phyloP scores from a whole-genome alignment of 140 eudicot species.

The Bidens hawaiensis region DNA sequence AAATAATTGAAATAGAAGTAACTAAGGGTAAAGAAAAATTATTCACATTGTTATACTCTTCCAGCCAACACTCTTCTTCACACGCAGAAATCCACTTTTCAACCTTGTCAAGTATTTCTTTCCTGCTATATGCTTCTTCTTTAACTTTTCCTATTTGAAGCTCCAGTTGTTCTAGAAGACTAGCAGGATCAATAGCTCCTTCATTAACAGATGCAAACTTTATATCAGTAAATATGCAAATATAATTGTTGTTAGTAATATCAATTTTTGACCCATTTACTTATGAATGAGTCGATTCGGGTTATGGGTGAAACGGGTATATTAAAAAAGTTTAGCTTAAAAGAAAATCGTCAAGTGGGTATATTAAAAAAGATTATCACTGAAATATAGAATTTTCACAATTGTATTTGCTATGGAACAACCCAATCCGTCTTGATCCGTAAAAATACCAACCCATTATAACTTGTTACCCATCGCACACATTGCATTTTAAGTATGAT shows the following conservation, averaged over 20 bases:
- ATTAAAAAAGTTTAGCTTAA: not conserved
- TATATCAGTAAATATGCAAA: constrained; percentile 8
- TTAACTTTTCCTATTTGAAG: constrained; percentile 64
- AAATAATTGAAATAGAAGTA: constrained; percentile 3
- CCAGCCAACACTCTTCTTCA: constrained; percentile 96
- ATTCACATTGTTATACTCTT: constrained; percentile 73
- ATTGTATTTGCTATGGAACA: not conserved
- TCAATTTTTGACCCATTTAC: not conserved
- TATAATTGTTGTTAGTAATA: not conserved
- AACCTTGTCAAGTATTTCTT: constrained; percentile 90
- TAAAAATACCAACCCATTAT: no score
- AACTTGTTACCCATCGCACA: not conserved
- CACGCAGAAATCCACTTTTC: constrained; percentile 93
- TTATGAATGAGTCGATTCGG: not conserved
- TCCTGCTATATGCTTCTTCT: constrained; percentile 81
- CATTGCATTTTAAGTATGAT: not conserved
- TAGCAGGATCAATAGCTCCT: constrained; percentile 79
- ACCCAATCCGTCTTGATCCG: not conserved
- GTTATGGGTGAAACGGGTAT: not conserved
- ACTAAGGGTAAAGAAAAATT: not conserved
- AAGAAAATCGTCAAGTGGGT: not conserved
- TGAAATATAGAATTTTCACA: not conserved
- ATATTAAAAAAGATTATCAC: not conserved
- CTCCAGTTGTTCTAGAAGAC: constrained; percentile 80
- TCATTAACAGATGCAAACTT: not conserved